These are phyloP conservation scores for Crepidotus variabilis DNA, from an alignment of 768 basidiomycete genomes.

Conservation along the genomic window DNA sequence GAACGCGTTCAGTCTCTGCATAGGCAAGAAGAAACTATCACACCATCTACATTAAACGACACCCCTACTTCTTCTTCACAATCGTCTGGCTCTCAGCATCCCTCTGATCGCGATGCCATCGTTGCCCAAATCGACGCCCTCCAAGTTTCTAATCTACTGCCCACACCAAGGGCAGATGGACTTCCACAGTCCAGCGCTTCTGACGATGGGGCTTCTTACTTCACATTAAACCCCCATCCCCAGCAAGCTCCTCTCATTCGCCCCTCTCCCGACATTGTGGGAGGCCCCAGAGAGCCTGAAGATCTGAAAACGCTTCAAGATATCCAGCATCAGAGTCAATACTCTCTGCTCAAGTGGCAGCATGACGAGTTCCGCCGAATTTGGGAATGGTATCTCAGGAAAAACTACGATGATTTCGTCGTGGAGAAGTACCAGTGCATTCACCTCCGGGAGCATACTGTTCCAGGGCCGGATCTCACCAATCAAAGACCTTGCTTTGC, in stretches of 20 bases:
- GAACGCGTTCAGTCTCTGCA: constrained; percentile 50
- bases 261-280: not conserved
- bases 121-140: constrained; percentile 66
- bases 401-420: constrained; percentile 81
- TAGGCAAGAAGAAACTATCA: constrained; percentile 39
- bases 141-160: constrained; percentile 28
- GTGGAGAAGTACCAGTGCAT: constrained; percentile 94
- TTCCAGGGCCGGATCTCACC: constrained; percentile 70
- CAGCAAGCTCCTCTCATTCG: constrained; percentile 15
- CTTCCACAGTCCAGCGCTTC: constrained; percentile 23
- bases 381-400: constrained; percentile 94
- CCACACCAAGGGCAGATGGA: constrained; percentile 36
- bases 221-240: constrained; percentile 15
- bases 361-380: constrained; percentile 86
- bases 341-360: constrained; percentile 68
- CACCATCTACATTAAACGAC: constrained; percentile 22
- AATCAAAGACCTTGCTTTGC: constrained; percentile 74
- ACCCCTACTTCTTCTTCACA: constrained; percentile 4
- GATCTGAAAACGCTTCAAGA: constrained; percentile 61
- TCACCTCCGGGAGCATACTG: constrained; percentile 71
- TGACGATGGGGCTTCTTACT: constrained; percentile 28
- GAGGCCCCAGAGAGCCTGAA: constrained; percentile 33
- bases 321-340: constrained; percentile 70
- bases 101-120: constrained; percentile 41
- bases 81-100: constrained; percentile 7